Base-by-base conservation (phyloP, 352 stramenopile genomes). In the Plasmopara muralis region DNA sequence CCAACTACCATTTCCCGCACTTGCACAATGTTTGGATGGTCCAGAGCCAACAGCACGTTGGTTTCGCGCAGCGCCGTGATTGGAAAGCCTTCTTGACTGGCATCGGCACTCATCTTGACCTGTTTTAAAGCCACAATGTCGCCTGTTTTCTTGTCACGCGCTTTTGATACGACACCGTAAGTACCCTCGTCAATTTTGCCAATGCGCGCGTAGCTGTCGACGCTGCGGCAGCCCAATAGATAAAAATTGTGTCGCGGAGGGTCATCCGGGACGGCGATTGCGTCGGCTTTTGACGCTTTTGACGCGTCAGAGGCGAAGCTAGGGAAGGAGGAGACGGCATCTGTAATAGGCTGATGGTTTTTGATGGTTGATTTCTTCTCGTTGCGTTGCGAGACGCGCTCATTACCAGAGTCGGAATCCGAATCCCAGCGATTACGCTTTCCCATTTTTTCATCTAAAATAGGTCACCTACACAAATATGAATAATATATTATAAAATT, bases 151-250 rank as follows among this genome's bases (percentile, higher is more conserved):
- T 95, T 90, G 60, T 98, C 93, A 13, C 79, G 70, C 30, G 92
- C 96, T 51, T 95, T 96, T 58, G 93, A 98, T 4, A 98, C 96
- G 47, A 98, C 87, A 5, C 96, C 96, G 64, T 98, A 99, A 16
- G 95, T 98, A 3, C 96, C 96, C 74, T 98, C 91, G 46, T 97
- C 93, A 44, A 99, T 92, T 51, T 91, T 93, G 31, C 78, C 79
- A 20, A 98, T 86, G 6, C 93, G 79, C 51, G 96, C 86, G 55
- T 98, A 99, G 49, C 74, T 90, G 50, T 98, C 92, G 35, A 98
- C 95, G 45, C 85, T 97, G 35, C 95, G 86, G 59, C 93, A 98
- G 44, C 93, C 92, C 37, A 80, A 60, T 34, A 86, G 52, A 52
- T 89, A 86, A 54, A 87, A 87, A 47, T 87, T 87, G 62, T 87